Conservation (phyloP, 1,284 basidiomycete species). For the Anthracocystis walkeri region DNA sequence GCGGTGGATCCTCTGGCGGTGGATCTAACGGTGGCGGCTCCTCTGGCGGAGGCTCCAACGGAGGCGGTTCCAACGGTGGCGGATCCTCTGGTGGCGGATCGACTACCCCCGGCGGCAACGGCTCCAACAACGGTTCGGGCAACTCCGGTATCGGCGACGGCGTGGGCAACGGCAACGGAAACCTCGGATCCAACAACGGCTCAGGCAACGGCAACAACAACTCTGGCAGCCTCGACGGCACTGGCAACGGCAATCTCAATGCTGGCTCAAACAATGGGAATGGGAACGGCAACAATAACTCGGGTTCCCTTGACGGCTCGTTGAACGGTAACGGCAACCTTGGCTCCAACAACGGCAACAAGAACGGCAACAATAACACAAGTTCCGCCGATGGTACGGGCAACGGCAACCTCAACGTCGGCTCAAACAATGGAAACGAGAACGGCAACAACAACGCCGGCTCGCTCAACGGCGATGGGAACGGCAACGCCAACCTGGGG, state of each 20-base stretch:
- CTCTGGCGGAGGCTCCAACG: background rate
- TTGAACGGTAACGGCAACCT: background rate
- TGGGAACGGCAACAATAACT: conserved; percentile 26
- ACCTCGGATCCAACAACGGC: conserved; percentile 15
- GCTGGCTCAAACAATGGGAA: conserved; percentile 21
- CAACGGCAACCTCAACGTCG: conserved; percentile 3
- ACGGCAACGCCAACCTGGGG: conserved; percentile 13
- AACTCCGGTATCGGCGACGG: conserved; percentile 9
- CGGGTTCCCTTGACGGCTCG: background rate
- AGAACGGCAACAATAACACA: conserved; percentile 7
- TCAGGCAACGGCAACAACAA: conserved; percentile 17
- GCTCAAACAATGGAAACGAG: conserved; percentile 3
- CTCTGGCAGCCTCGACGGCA: conserved; percentile 14
- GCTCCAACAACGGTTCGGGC: conserved; percentile 4
- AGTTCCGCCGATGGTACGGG: background rate
- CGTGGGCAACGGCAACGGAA: conserved; percentile 6
- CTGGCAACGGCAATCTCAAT: conserved; percentile 12
- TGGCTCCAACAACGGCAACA: conserved; percentile 8
- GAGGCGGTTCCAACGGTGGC: conserved; percentile 6
- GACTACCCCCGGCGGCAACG: conserved; percentile 13
- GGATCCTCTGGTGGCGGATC: conserved; percentile 10
- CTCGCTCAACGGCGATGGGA: background rate
- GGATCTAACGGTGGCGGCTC: conserved; percentile 1
- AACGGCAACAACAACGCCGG: conserved; percentile 11
- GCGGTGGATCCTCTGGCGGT: conserved; percentile 1